Evolutionary conservation across 495 filamentous ascomycete genomes (phyloP), one percentile per base, ranked within the genome.

Genomic region (Podospora comata): DNA sequence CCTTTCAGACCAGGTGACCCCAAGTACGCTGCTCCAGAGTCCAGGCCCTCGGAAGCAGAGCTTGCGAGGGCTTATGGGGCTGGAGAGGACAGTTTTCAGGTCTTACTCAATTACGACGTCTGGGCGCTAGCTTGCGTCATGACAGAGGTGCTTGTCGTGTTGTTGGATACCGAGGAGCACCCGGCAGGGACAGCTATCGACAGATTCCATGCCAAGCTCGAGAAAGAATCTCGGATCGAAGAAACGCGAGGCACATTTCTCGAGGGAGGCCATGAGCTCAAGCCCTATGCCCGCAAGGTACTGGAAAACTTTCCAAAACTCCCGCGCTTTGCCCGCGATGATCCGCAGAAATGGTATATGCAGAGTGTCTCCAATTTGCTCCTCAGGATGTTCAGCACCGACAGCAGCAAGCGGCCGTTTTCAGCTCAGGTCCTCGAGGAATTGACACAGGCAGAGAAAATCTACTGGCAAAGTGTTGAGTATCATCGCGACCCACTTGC

Each of bases 71-170:
- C 54, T 5, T n/a, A n/a, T 23, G 54, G 18, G 18, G 18, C 16
- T 23, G 2, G 34, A 39, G 16, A 18, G 16, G 54, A 16, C 5
- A 18, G 54, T 5, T 23, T 9, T 57, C 16, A n/a, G 15, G 54
- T 57, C 5, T 18, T 57, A 16, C 54, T 57, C 0, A 57, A 18
- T 16, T 57, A 57, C 54, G 54, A 57, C 18, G 54, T 57, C 54
- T 57, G 54, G 54, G 54, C 54, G 54, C 54, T 57, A n/a, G 54
- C 54, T 57, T 57, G 54, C 19, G 54, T 57, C 54, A 57, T 57
- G 54, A 57, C 54, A 23, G 54, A 57, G 19, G 54, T 57, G 1
- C 19, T 57, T 18, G 54, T 57, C 19, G 54, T 57, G 16, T 23
- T 57, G 54, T 23, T 57, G 18, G 54, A 57, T 23, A 57, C 18